Evolutionary conservation across 2,329 filamentous ascomycete species (phyloP).

Genomic region (Aureobasidium sp.): DNA sequence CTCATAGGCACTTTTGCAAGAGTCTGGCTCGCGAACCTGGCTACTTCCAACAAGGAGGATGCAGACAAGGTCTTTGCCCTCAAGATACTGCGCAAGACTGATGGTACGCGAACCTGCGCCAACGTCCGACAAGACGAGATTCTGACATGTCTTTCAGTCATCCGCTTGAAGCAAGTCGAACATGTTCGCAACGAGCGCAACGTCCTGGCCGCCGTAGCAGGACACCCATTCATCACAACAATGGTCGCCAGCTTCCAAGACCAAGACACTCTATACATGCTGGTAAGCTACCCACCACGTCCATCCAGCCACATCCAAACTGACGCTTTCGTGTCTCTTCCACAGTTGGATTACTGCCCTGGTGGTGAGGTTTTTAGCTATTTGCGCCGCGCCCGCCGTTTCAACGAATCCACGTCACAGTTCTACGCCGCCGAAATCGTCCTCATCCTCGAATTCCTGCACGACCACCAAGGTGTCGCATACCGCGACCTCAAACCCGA

Average conservation of each 20-base stretch:
- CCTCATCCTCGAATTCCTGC: slow-evolving; percentile 70
- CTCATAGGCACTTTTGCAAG: slow-evolving; percentile 67
- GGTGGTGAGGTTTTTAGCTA: slow-evolving; percentile 83
- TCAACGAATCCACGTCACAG: slow-evolving; percentile 69
- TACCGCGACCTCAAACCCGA: slow-evolving; percentile 80
- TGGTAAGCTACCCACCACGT: slow-evolving; percentile 39
- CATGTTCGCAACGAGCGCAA: slow-evolving; percentile 78
- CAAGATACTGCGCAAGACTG: slow-evolving; percentile 64
- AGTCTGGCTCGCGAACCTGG: slow-evolving; percentile 68
- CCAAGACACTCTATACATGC: slow-evolving; percentile 70
- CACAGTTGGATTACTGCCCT: slow-evolving; percentile 67
- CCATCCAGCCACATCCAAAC: background rate
- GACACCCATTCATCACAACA: slow-evolving; percentile 76
- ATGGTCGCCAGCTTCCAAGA: slow-evolving; percentile 75
- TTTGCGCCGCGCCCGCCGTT: slow-evolving; percentile 67
- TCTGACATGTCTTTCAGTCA: slow-evolving; percentile 43
- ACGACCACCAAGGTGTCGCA: slow-evolving; percentile 72
- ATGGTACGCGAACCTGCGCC: slow-evolving; percentile 32
- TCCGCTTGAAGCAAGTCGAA: slow-evolving; percentile 79
- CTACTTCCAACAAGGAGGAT: slow-evolving; percentile 45
- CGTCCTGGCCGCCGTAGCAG: slow-evolving; percentile 68
- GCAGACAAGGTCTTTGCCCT: slow-evolving; percentile 66
- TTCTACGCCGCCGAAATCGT: slow-evolving; percentile 84
- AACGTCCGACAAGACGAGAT: background rate
- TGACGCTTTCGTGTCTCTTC: background rate